A percentile compares a stretch with the other conserved stretches of the same genome.
Conservation (phyloP, 495 filamentous ascomycete species). For the Podospora comata region DNA sequence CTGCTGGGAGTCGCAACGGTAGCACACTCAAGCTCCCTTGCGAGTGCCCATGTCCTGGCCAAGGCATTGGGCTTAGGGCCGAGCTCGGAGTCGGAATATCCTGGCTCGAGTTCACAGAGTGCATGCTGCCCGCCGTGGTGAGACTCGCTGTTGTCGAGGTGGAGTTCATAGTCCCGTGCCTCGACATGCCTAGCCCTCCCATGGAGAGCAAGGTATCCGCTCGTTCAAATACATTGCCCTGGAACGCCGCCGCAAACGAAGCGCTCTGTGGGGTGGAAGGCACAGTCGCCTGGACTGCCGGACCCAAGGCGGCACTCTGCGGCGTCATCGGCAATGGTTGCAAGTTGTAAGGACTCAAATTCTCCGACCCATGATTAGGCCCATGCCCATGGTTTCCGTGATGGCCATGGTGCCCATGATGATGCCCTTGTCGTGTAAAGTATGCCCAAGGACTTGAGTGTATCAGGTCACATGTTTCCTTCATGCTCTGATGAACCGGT, state of each 20-base stretch:
- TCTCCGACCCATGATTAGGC: not conserved
- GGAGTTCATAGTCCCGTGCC: constrained; percentile 46
- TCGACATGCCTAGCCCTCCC: constrained; percentile 44
- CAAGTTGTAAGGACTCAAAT: constrained; percentile 17
- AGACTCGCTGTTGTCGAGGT: constrained; percentile 28
- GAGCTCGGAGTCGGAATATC: constrained; percentile 32
- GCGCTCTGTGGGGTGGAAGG: constrained; percentile 73
- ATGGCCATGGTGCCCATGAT: not conserved
- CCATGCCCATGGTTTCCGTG: not conserved
- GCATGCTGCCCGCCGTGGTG: constrained; percentile 32
- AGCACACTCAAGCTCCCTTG: constrained; percentile 18
- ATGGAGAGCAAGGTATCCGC: constrained; percentile 67
- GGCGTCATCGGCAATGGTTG: constrained; percentile 58
- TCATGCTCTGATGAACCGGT: constrained; percentile 70
- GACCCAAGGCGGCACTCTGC: constrained; percentile 79
- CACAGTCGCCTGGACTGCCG: constrained; percentile 84
- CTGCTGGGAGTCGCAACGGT: constrained; percentile 23
- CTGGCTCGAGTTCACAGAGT: constrained; percentile 39
- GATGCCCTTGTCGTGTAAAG: constrained; percentile 30
- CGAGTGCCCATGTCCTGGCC: constrained; percentile 1
- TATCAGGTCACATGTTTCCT: constrained; percentile 70
- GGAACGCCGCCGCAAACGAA: constrained; percentile 61
- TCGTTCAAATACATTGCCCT: constrained; percentile 69
- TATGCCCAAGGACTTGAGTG: constrained; percentile 74
- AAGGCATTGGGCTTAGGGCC: constrained; percentile 39